Conservation (phyloP, 1,139 yeast genomes). For the Geotrichum australiense region DNA sequence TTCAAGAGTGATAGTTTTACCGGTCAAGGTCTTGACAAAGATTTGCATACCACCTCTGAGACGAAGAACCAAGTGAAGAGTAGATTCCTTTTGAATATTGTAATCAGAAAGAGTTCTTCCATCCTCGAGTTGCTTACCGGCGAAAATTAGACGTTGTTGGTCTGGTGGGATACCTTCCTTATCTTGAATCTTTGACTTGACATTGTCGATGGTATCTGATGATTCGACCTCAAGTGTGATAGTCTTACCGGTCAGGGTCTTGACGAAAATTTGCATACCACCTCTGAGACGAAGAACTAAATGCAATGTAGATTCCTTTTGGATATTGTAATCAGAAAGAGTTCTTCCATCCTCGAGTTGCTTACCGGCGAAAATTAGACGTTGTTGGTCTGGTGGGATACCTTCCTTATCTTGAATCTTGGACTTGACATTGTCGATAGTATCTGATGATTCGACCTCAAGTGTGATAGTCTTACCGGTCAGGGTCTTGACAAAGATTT, state of each 20-base stretch:
- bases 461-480: slow-evolving; percentile 84
- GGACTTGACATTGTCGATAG: slow-evolving; percentile 78
- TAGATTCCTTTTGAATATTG: slow-evolving; percentile 99
- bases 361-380: slow-evolving; percentile 82
- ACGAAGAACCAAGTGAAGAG: slow-evolving; percentile 94
- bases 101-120: slow-evolving; percentile 98
- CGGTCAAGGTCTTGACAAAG: slow-evolving; percentile 80
- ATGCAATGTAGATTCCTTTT: slow-evolving; percentile 78
- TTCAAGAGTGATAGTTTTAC: slow-evolving; percentile 81
- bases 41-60: slow-evolving; percentile 96
- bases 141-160: slow-evolving; percentile 80
- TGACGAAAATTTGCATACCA: slow-evolving; percentile 68
- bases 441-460: slow-evolving; percentile 81
- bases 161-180: slow-evolving; percentile 80
- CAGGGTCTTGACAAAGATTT: slow-evolving; percentile 73
- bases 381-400: slow-evolving; percentile 84
- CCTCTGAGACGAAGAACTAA: slow-evolving; percentile 44
- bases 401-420: slow-evolving; percentile 88
- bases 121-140: slow-evolving; percentile 93
- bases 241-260: slow-evolving; percentile 75
- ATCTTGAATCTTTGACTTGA: slow-evolving; percentile 70
- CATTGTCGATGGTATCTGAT: slow-evolving; percentile 83
- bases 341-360: slow-evolving; percentile 85
- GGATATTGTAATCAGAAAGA: slow-evolving; percentile 79
- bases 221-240: slow-evolving; percentile 82